Conservation (phyloP, 371 early-diverging fungal species). For the Mortierella sp. region DNA sequence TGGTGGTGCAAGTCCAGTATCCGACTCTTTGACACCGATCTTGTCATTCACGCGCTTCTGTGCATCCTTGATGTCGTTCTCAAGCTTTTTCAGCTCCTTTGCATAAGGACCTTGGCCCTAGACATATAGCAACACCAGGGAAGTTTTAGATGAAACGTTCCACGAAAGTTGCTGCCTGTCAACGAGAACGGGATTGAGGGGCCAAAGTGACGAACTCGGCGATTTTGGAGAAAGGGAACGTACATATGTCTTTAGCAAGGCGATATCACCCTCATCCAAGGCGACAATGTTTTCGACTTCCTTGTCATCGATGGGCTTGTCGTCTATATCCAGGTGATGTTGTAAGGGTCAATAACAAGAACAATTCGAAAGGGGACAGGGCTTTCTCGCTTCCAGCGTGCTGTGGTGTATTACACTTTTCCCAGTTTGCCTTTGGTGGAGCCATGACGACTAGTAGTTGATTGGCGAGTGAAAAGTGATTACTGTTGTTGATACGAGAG, state of each 20-base stretch:
- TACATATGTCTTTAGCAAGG: slow-evolving; percentile 92
- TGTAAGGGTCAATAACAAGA: neutral
- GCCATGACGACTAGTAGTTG: slow-evolving; percentile 36
- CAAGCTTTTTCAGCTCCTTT: slow-evolving; percentile 89
- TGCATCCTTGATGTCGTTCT: slow-evolving; percentile 92
- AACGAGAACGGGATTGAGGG: too few relatives aligned
- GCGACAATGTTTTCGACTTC: slow-evolving; percentile 93
- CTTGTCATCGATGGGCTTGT: slow-evolving; percentile 80
- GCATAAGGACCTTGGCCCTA: slow-evolving; percentile 98
- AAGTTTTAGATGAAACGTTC: neutral
- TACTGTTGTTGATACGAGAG: neutral
- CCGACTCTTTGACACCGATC: slow-evolving; percentile 99
- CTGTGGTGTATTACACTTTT: slow-evolving; percentile 94
- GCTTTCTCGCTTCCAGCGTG: neutral
- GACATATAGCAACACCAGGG: slow-evolving; percentile 1
- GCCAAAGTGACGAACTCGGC: neutral
- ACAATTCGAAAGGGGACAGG: too few relatives aligned
- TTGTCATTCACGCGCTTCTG: slow-evolving; percentile 98
- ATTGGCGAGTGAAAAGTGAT: neutral
- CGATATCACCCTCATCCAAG: slow-evolving; percentile 97
- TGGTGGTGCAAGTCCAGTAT: slow-evolving; percentile 99
- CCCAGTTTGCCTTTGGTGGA: slow-evolving; percentile 89
- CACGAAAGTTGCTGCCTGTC: too few relatives aligned
- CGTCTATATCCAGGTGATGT: slow-evolving; percentile 63
- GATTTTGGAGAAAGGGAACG: slow-evolving; percentile 2